Base-by-base conservation (phyloP, 2,329 filamentous ascomycete genomes). In the Paecilomyces dactylethromorphus region DNA sequence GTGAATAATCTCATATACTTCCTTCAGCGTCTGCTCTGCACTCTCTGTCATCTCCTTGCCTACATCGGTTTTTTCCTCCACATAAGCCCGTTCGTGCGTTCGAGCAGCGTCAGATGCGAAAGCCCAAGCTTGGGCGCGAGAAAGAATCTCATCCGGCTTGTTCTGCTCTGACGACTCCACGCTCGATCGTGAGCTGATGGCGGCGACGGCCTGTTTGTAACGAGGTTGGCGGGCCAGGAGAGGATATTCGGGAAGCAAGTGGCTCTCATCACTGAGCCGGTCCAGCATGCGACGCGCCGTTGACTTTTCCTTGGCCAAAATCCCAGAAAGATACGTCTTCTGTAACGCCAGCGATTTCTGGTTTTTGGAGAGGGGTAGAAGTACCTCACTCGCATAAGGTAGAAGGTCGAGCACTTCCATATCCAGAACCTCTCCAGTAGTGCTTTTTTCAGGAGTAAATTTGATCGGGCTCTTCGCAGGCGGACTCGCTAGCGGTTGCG, bases 211-310 rank as follows among this genome's bases (percentile, higher is more conserved):
- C 50, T 73, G 67, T 55, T 74, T 72, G 64, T 74, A 74, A 39
- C 71, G 72, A 4, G 69, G 64, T 55, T 76, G 74, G 33, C 67
- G 69, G 21, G 70, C 66, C 6, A 71, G 63, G 24, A 74, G 65
- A 3, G 75, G 74, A 54, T 76, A 77, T 55, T 76, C 73, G 1
- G 74, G 73, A n/a, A 77, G 73, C 8, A 77, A 66, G 53, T 76
- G 75, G 54, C 74, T 77, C 59, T 77, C 75, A 39, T 76, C 73
- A 8, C 69, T 69, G n/a, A 77, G 60, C 13, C 74, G 72, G 58
- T 75, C 69, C n/a, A 77, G 64, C 3, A 68, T 65, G 31, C 73
- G 74, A 21, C 73, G 65, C 0, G 70, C 67, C 1, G 67, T 73
- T 13, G 66, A 65, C 62, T 71, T 75, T 56, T 77, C 73, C 59